A percentile compares a stretch with the other conserved stretches of the same genome.
These are phyloP conservation scores for Protostelium mycophagum DNA, from an alignment of 78 protist genomes.

Conservation along the genomic window DNA sequence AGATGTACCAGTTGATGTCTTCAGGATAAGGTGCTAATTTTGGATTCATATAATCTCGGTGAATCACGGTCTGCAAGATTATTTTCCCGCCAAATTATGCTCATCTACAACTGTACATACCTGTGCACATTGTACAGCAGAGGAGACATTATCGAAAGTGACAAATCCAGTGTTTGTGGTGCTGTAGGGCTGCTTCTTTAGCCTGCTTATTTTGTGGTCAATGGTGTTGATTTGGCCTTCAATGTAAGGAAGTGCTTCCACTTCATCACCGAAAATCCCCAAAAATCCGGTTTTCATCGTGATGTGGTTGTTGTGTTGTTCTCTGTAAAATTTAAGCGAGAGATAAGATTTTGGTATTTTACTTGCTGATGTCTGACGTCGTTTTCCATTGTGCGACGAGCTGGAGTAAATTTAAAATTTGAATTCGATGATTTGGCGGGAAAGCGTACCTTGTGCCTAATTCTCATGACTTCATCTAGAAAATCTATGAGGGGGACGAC, in stretches of 20 bases:
- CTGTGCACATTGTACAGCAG: background rate
- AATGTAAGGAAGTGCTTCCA: background rate
- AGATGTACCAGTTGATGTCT: background rate
- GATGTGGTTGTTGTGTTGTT: background rate
- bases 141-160: background rate
- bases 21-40: background rate
- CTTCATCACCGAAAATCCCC: background rate
- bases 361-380: too few species aligned
- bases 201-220: background rate
- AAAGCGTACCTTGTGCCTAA: background rate
- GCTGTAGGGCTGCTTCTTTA: background rate
- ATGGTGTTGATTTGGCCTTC: background rate
- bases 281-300: background rate
- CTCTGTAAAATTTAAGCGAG: background rate
- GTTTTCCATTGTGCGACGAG: too few species aligned
- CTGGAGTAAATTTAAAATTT: background rate
- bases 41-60: background rate
- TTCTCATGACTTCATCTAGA: background rate
- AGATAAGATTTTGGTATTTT: too few species aligned
- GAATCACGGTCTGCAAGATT: background rate
- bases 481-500: background rate
- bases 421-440: background rate
- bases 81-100: background rate
- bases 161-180: background rate
- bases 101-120: background rate